These are phyloP conservation scores for Fusarium musae DNA, from an alignment of 2,329 filamentous ascomycete genomes.

Conservation along the genomic window DNA sequence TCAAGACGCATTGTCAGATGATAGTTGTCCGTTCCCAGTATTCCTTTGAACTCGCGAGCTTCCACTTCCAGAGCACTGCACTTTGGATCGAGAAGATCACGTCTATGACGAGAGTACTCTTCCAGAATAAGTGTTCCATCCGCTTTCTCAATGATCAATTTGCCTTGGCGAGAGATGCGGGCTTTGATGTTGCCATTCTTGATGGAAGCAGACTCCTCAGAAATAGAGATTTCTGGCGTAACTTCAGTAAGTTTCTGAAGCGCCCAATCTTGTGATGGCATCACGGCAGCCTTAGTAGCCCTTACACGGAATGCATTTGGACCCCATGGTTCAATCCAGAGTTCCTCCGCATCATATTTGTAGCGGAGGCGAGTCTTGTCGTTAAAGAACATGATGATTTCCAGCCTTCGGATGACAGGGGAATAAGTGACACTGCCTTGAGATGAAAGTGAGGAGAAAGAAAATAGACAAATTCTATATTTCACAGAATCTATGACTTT, in stretches of 20 bases:
- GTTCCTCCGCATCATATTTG: constrained; percentile 15
- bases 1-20: constrained; percentile 70
- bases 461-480: accelerated
- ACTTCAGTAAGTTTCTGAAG: constrained; percentile 1
- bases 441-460: neutral
- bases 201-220: constrained; percentile 1
- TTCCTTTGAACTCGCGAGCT: constrained; percentile 67
- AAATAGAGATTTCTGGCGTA: constrained; percentile 1
- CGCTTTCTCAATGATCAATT: constrained; percentile 45
- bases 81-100: constrained; percentile 65
- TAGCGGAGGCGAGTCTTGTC: constrained; percentile 14
- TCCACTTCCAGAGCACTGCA: constrained; percentile 67
- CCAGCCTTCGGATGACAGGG: accelerated
- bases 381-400: constrained; percentile 11
- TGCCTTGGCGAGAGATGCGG: constrained; percentile 43
- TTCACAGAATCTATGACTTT: neutral
- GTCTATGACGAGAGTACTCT: constrained; percentile 47
- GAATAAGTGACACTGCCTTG: neutral
- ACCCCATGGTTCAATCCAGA: constrained; percentile 21
- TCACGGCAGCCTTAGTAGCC: neutral
- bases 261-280: constrained; percentile 13
- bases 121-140: constrained; percentile 46
- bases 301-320: constrained; percentile 15
- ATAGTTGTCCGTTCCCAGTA: constrained; percentile 61
- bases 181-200: constrained; percentile 48